Conservation (phyloP, 805 yeast species). For the Maudiozyma pseudohumilis region DNA sequence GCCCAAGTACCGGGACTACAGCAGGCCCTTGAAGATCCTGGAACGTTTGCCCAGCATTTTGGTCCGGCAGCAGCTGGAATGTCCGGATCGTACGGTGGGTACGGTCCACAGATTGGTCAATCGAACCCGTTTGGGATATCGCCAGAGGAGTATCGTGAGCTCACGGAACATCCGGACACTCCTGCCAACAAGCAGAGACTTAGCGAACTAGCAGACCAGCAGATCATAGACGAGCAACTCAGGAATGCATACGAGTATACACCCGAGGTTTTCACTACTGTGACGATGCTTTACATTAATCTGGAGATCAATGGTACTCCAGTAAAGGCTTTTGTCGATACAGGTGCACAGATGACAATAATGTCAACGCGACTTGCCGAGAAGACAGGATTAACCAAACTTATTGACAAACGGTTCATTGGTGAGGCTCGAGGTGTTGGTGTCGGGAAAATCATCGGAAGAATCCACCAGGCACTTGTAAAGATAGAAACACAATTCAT, state of each 20-base stretch:
- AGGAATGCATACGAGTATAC: slow-evolving; percentile 72
- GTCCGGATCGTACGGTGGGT: not conserved
- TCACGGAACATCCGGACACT: slow-evolving; percentile 59
- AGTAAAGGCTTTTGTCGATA: slow-evolving; percentile 88
- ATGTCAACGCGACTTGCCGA: slow-evolving; percentile 72
- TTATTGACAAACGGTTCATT: slow-evolving; percentile 68
- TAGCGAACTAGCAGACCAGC: slow-evolving; percentile 55
- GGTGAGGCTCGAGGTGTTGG: slow-evolving; percentile 94
- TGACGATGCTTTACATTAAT: slow-evolving; percentile 74
- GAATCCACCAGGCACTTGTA: slow-evolving; percentile 81
- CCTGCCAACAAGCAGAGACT: slow-evolving; percentile 60
- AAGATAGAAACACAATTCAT: slow-evolving; percentile 57
- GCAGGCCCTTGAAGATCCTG: slow-evolving; percentile 38
- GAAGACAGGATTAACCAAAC: slow-evolving; percentile 52
- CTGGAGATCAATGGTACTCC: slow-evolving; percentile 70
- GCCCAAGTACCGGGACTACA: slow-evolving; percentile 40
- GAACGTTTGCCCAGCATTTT: slow-evolving; percentile 36
- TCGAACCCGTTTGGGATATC: slow-evolving; percentile 30
- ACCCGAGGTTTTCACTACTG: slow-evolving; percentile 81
- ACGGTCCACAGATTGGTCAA: slow-evolving; percentile 3
- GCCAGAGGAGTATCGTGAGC: slow-evolving; percentile 38
- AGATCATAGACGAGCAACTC: slow-evolving; percentile 71
- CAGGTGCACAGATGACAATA: slow-evolving; percentile 90
- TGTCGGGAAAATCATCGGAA: slow-evolving; percentile 62
- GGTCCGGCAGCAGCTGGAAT: slow-evolving; percentile 25